Conservation (phyloP, 306 rosid species). For the Lablab purpureus region DNA sequence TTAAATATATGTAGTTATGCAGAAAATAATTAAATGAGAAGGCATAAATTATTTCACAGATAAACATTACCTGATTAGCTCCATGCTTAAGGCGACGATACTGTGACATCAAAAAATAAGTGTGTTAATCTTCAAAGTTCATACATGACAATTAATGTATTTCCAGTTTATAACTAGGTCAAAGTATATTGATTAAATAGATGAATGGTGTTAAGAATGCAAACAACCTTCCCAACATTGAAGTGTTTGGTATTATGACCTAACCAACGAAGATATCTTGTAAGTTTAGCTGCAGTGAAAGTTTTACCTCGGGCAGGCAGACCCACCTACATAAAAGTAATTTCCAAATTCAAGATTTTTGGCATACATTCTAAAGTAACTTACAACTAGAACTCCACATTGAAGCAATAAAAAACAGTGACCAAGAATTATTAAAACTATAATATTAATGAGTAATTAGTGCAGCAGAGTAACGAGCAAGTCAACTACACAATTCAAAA, state of each 20-base stretch:
- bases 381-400: constrained; percentile 37
- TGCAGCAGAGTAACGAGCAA: neutral
- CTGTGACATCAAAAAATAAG: constrained; percentile 60
- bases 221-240: constrained; percentile 95
- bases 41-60: constrained; percentile 34
- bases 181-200: constrained; percentile 38
- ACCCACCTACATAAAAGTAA: constrained; percentile 76
- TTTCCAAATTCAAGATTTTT: constrained; percentile 22
- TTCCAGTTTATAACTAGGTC: constrained; percentile 33
- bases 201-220: constrained; percentile 49
- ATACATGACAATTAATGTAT: constrained; percentile 14
- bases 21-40: constrained; percentile 22
- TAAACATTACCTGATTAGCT: constrained; percentile 74
- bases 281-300: constrained; percentile 98
- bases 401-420: neutral
- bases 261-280: constrained; percentile 98
- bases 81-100: constrained; percentile 99
- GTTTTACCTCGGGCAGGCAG: constrained; percentile 99
- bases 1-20: constrained; percentile 18
- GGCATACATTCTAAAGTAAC: constrained; percentile 29
- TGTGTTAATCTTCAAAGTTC: constrained; percentile 45
- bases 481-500: constrained; percentile 1
- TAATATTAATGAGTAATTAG: constrained; percentile 17
- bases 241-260: constrained; percentile 99
- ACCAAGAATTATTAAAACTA: constrained; percentile 3